Conservation (phyloP, 345 rosid species). For the Gossypium raimondii region DNA sequence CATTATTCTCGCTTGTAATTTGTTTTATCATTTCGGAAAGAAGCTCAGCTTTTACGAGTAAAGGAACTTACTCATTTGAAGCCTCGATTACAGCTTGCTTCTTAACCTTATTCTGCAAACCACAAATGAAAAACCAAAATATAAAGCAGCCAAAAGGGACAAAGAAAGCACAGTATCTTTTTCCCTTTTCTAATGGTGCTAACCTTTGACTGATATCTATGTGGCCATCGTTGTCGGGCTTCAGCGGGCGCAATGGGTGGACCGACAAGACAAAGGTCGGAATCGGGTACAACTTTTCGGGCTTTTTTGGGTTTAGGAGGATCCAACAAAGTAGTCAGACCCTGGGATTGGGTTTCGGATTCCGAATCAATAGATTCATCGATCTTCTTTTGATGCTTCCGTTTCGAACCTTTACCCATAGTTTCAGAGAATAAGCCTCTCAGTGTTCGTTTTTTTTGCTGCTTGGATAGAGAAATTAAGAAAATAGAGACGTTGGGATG, state of each 20-base stretch:
- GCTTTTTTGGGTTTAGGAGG: neutral
- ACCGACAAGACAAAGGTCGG: neutral
- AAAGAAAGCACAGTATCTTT: neutral
- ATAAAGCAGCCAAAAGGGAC: neutral
- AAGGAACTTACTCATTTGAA: constrained; percentile 8
- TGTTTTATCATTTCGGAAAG: neutral
- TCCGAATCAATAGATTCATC: neutral
- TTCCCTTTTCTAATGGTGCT: neutral
- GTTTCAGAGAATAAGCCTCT: neutral
- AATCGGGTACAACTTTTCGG: constrained; percentile 2
- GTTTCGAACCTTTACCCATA: constrained; percentile 2
- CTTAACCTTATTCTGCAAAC: constrained; percentile 1
- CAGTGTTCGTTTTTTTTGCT: neutral
- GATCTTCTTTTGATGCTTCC: neutral
- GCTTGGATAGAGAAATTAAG: neutral
- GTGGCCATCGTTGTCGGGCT: constrained; percentile 6
- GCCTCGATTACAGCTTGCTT: neutral
- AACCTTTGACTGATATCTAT: neutral
- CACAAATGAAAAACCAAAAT: neutral
- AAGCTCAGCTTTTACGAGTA: neutral
- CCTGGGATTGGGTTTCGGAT: neutral
- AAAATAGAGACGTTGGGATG: neutral
- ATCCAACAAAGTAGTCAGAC: constrained; percentile 6
- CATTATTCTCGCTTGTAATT: neutral
- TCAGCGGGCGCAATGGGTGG: neutral